A percentile compares a stretch with the other conserved stretches of the same genome.
These are phyloP conservation scores for Furcasterigmium furcatum DNA, from an alignment of 2,329 filamentous ascomycete genomes.

Conservation along the genomic window DNA sequence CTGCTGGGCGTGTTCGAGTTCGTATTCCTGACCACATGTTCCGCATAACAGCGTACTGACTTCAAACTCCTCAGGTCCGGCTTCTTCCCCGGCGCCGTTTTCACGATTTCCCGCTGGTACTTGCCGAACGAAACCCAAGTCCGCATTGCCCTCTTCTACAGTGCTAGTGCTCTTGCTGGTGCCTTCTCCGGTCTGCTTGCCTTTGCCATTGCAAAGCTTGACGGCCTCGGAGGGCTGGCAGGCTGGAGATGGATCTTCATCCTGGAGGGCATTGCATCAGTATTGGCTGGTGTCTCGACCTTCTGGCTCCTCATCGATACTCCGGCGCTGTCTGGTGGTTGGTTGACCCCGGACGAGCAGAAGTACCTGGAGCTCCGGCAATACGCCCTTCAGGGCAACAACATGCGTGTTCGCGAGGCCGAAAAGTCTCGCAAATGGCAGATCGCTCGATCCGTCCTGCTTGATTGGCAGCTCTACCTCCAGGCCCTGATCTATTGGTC, in stretches of 20 bases:
- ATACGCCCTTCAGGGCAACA: conserved; percentile 24
- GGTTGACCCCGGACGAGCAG: conserved; percentile 30
- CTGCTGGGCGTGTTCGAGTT: conserved; percentile 24
- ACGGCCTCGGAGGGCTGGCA: conserved; percentile 5
- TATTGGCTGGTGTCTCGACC: conserved; percentile 29
- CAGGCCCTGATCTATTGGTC: conserved; percentile 21
- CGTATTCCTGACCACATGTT: background rate
- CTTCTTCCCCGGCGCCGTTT: conserved; percentile 21
- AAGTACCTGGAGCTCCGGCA: conserved; percentile 18
- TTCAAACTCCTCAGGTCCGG: conserved; percentile 17
- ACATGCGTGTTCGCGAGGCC: conserved; percentile 39
- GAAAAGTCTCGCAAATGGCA: conserved; percentile 11
- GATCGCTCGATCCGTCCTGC: conserved; percentile 18
- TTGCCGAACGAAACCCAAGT: conserved; percentile 17
- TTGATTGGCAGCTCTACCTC: conserved; percentile 21
- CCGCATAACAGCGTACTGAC: background rate
- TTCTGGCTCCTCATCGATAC: conserved; percentile 42
- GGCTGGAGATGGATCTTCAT: conserved; percentile 22
- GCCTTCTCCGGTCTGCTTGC: conserved; percentile 19
- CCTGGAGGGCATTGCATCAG: conserved; percentile 27
- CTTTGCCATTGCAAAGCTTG: conserved; percentile 14
- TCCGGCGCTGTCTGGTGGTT: conserved; percentile 24
- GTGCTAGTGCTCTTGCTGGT: conserved; percentile 14
- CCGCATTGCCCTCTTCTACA: conserved; percentile 20
- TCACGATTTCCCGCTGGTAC: conserved; percentile 22